Evolutionary conservation across 176 grass and related monocot genomes (phyloP).

Genomic region (Triticum urartu): DNA sequence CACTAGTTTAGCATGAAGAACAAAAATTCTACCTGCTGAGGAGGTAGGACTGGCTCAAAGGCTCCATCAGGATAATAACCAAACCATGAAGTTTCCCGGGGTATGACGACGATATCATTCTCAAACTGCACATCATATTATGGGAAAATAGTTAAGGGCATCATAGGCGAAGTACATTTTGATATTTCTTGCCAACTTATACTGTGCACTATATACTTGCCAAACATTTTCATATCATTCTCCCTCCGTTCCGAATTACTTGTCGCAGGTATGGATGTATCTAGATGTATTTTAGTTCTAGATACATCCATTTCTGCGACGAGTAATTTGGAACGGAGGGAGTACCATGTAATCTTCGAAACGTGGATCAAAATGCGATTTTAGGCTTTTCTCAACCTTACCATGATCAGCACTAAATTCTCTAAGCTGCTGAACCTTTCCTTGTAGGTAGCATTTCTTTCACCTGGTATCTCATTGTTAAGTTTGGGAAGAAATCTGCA

Average conservation of each 20-base stretch:
- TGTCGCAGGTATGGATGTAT: no score
- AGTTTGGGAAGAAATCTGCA: conserved; percentile 95
- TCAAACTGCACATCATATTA: conserved; percentile 54
- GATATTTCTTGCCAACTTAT: neutral
- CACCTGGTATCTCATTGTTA: conserved; percentile 75
- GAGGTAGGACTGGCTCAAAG: conserved; percentile 55
- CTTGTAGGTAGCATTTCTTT: conserved; percentile 89
- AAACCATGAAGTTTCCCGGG: conserved; percentile 91
- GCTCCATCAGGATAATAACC: conserved; percentile 93
- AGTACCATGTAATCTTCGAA: conserved; percentile 1
- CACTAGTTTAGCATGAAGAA: neutral
- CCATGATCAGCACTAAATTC: conserved; percentile 95
- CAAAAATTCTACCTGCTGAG: conserved; percentile 45
- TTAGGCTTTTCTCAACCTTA: conserved; percentile 39
- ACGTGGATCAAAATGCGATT: neutral
- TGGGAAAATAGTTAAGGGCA: neutral
- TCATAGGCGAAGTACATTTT: neutral
- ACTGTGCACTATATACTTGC: neutral
- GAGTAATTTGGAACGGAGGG: neutral
- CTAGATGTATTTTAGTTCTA: no score
- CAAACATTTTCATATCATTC: no score
- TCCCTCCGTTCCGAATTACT: no score
- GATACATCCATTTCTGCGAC: no score
- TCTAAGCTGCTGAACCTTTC: conserved; percentile 85
- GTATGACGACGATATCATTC: conserved; percentile 73